Percentiles rank a stretch among this genome's conserved stretches.
phyloP scores from a whole-genome alignment of 83 land plant genomes.

The Larix sibirica region DNA sequence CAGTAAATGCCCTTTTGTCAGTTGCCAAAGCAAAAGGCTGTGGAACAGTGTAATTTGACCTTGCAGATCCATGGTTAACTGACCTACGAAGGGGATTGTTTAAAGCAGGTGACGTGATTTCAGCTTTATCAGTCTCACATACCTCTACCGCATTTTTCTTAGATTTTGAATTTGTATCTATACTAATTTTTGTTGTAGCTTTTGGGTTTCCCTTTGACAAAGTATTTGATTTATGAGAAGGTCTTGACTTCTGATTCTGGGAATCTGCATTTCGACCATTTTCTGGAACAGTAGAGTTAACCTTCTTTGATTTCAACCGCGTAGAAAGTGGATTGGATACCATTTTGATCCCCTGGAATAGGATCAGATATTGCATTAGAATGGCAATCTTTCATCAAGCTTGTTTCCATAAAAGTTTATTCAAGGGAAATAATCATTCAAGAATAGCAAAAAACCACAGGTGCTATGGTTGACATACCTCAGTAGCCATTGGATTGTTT shows the following conservation, averaged over 20 bases:
- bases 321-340: not conserved
- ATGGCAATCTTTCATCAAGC: not conserved
- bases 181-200: not conserved
- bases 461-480: not conserved
- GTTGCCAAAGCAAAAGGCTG: conserved; percentile 16
- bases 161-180: not conserved
- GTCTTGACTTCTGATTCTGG: conserved; percentile 3
- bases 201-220: not conserved
- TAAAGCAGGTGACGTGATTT: not conserved
- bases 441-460: not conserved
- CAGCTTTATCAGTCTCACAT: not conserved
- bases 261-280: not conserved
- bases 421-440: not conserved
- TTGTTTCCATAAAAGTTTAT: not conserved
- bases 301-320: conserved; percentile 7
- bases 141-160: not conserved
- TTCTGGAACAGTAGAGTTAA: not conserved
- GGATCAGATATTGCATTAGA: not conserved
- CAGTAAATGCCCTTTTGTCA: not conserved
- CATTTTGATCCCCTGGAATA: not conserved
- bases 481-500: conserved; percentile 3
- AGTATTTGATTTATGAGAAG: not conserved
- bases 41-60: conserved; percentile 15
- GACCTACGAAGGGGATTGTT: conserved; percentile 1
- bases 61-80: not conserved